phyloP scores from a whole-genome alignment of 345 rosid genomes.

The Salix dunnii region DNA sequence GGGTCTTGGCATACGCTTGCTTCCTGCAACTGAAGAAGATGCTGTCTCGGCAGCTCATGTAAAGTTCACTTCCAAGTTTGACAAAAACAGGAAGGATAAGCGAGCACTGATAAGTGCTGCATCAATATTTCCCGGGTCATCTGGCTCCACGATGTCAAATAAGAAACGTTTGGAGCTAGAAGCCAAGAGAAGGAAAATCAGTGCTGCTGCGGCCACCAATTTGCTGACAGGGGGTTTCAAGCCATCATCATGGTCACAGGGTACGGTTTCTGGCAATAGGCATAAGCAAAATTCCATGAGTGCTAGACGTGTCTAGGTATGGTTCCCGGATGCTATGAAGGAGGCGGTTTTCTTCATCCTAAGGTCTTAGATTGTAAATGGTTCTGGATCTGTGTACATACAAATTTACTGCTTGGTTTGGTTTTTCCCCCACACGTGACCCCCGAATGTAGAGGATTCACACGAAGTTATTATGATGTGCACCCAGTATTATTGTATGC shows the following conservation, averaged over 20 bases:
- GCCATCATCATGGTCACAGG: conserved; percentile 60
- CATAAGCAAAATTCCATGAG: neutral
- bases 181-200: conserved; percentile 75
- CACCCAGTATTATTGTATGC: neutral
- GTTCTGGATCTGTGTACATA: neutral
- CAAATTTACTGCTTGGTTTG: neutral
- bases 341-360: neutral
- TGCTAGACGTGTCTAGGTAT: neutral
- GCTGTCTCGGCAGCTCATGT: conserved; percentile 50
- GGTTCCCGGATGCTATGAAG: neutral
- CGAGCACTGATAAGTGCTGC: conserved; percentile 65
- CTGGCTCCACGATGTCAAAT: conserved; percentile 34
- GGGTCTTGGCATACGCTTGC: conserved; percentile 77
- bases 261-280: conserved; percentile 25
- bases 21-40: conserved; percentile 67
- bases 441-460: neutral
- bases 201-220: conserved; percentile 59
- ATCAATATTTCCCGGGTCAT: conserved; percentile 64
- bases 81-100: conserved; percentile 69
- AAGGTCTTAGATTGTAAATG: neutral
- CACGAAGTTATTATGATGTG: neutral
- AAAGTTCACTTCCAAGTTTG: conserved; percentile 67
- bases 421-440: neutral
- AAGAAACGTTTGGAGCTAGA: conserved; percentile 62
- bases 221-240: conserved; percentile 60